Evolutionary conservation across 305 asterid genomes (phyloP).

Genomic region (Rubia balearica): DNA sequence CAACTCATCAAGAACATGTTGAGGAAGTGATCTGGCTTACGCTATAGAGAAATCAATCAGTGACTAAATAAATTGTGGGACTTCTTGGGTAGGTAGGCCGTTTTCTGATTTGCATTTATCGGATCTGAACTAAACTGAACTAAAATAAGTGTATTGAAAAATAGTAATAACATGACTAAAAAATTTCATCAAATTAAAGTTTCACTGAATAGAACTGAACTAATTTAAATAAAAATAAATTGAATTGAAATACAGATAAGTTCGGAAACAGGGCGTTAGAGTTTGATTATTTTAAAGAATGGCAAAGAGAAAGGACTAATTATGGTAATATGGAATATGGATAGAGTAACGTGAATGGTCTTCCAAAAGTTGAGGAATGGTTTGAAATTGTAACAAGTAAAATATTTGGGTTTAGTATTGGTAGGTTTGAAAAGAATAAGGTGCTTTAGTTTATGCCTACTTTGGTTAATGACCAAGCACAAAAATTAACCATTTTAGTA

Average conservation of each 20-base stretch:
- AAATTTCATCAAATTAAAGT: no score
- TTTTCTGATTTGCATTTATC: no score
- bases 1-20: not conserved
- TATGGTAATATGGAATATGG: not conserved
- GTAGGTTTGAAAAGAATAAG: slow-evolving; percentile 9
- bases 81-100: not conserved
- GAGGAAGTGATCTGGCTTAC: not conserved
- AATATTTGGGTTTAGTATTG: slow-evolving; percentile 1
- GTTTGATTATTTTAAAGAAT: not conserved
- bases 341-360: slow-evolving; percentile 2
- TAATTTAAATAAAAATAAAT: no score
- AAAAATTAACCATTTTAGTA: not conserved
- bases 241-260: no score
- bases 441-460: slow-evolving; percentile 6
- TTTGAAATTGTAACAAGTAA: not conserved
- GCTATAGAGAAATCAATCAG: not conserved
- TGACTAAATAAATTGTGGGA: not conserved
- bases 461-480: not conserved
- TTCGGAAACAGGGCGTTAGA: no score
- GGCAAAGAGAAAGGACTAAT: not conserved
- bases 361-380: slow-evolving; percentile 17
- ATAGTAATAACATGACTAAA: no score
- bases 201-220: no score
- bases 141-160: no score
- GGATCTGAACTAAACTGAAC: no score